phyloP scores from a whole-genome alignment of 176 grass and related monocot species.

The Puccinellia tenuiflora region DNA sequence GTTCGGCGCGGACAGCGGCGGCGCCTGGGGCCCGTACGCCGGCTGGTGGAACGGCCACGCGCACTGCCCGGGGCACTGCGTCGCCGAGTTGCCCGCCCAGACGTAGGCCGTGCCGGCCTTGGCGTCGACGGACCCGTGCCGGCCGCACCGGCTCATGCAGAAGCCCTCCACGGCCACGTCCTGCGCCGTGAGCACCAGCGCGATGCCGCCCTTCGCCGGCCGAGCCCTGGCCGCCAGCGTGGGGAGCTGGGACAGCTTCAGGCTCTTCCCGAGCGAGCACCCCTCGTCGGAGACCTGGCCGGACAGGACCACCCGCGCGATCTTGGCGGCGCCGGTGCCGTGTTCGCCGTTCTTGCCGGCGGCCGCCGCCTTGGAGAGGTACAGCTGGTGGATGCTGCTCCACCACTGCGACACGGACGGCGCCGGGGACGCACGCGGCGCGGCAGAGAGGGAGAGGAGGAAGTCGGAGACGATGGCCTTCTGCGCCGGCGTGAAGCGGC shows the following conservation, averaged over 20 bases:
- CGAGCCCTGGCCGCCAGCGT: conserved; percentile 36
- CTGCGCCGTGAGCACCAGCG: conserved; percentile 51
- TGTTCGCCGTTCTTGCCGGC: background rate
- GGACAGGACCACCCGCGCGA: conserved; percentile 28
- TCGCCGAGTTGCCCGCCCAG: conserved; percentile 60
- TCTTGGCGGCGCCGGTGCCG: background rate
- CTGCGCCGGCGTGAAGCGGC: conserved; percentile 49
- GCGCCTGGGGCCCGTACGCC: conserved; percentile 46
- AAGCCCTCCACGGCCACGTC: conserved; percentile 63
- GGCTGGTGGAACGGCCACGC: conserved; percentile 94
- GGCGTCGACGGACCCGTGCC: conserved; percentile 22
- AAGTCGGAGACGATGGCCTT: conserved; percentile 68
- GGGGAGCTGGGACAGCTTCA: conserved; percentile 38
- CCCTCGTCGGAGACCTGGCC: conserved; percentile 47
- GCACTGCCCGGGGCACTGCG: conserved; percentile 82
- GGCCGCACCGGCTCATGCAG: conserved; percentile 68
- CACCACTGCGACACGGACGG: conserved; percentile 62
- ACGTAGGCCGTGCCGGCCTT: conserved; percentile 32
- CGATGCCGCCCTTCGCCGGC: conserved; percentile 40
- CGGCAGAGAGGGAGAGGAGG: conserved; percentile 44
- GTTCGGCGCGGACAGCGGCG: conserved; percentile 42
- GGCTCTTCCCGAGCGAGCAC: conserved; percentile 49
- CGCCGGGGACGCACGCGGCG: background rate
- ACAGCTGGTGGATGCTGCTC: conserved; percentile 38
- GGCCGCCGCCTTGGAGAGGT: conserved; percentile 34